Evolutionary conservation across 371 early-diverging fungal species (phyloP).

Genomic region (Caulochytrium protostelioides): DNA sequence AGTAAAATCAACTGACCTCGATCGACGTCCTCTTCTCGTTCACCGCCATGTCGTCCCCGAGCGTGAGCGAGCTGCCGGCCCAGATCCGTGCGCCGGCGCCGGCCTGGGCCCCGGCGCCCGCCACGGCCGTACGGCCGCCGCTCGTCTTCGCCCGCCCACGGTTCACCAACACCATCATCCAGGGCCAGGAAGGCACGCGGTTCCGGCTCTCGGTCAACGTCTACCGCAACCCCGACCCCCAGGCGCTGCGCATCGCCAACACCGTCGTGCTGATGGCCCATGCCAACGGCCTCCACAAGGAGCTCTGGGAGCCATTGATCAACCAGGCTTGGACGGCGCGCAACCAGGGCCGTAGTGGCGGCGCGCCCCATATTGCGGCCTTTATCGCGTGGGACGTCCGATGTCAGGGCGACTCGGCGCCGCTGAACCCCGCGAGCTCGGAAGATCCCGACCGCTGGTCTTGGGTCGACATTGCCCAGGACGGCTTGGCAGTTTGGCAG

Average conservation of each 20-base stretch:
- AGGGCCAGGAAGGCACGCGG: neutral
- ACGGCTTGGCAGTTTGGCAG: slow-evolving; percentile 1
- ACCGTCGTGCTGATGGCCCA: slow-evolving; percentile 3
- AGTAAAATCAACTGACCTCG: too few relatives aligned
- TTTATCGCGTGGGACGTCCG: slow-evolving; percentile 7
- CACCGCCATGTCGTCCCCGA: too few relatives aligned
- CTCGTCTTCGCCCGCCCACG: too few relatives aligned
- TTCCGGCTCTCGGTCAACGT: neutral
- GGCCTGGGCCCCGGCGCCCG: neutral
- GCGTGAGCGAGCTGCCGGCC: neutral
- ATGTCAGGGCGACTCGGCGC: slow-evolving; percentile 6
- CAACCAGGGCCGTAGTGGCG: neutral
- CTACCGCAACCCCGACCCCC: slow-evolving; percentile 11
- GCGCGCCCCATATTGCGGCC: slow-evolving; percentile 1
- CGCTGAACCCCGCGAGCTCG: neutral
- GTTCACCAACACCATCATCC: neutral
- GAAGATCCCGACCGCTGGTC: slow-evolving; percentile 3
- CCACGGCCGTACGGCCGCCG: neutral
- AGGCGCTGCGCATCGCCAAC: slow-evolving; percentile 9
- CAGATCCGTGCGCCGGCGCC: neutral
- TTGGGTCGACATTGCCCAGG: slow-evolving; percentile 2
- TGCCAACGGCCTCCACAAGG: slow-evolving; percentile 6
- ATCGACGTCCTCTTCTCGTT: too few relatives aligned
- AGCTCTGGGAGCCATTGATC: slow-evolving; percentile 6
- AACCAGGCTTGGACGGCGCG: neutral